A percentile compares a stretch with the other conserved stretches of the same genome.
These are phyloP conservation scores for Tricholoma bakamatsutake DNA, from an alignment of 768 basidiomycete genomes.

Conservation along the genomic window DNA sequence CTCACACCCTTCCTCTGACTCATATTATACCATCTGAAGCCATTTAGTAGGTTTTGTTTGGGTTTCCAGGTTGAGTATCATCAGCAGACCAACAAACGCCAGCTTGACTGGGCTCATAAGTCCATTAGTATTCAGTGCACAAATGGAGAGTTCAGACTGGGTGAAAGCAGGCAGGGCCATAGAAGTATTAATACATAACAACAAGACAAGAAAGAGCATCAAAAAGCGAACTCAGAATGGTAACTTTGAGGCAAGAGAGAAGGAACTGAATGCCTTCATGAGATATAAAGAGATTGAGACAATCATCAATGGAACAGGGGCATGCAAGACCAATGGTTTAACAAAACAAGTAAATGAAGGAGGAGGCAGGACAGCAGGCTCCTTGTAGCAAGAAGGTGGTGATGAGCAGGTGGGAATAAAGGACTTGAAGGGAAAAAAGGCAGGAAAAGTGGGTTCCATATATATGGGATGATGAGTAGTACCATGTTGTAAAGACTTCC, in stretches of 20 bases:
- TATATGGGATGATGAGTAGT: background rate
- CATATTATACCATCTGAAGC: too few relatives aligned
- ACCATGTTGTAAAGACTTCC: background rate
- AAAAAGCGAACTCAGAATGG: background rate
- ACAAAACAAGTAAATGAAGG: background rate
- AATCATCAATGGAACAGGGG: background rate
- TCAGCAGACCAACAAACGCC: background rate
- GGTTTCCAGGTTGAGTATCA: too few relatives aligned
- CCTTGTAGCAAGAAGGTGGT: background rate
- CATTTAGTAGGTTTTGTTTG: too few relatives aligned
- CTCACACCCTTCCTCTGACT: too few relatives aligned
- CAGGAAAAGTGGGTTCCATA: background rate
- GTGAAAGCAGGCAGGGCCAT: background rate
- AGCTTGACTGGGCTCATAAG: constrained; percentile 5
- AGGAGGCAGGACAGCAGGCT: background rate
- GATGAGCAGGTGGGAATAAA: background rate
- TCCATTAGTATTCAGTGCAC: constrained; percentile 7
- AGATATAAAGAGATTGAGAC: background rate
- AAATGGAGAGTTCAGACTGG: background rate
- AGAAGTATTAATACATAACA: background rate
- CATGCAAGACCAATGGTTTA: background rate
- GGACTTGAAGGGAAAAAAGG: background rate
- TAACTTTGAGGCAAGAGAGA: background rate
- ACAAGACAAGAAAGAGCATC: background rate
- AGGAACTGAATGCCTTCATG: background rate